Percentiles rank a stretch among this genome's conserved stretches.
Conservation (phyloP, 2,329 filamentous ascomycete genomes). For the Niveomyces coronatus region DNA sequence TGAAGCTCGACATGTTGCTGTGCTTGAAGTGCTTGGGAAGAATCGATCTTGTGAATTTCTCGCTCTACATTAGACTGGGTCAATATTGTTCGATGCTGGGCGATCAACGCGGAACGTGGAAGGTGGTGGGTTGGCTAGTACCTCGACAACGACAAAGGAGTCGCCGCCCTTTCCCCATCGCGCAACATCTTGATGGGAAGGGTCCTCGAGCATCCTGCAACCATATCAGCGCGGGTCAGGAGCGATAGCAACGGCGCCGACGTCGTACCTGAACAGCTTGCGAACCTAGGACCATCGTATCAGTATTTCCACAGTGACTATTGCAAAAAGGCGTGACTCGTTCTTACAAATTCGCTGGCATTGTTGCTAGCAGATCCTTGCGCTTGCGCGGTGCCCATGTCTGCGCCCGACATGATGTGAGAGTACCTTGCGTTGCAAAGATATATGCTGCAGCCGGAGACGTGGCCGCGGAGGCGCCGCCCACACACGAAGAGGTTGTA, state of each 20-base stretch:
- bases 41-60: conserved; percentile 96
- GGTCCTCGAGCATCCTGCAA: conserved; percentile 87
- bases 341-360: conserved; percentile 93
- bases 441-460: too few species aligned
- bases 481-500: conserved; percentile 3
- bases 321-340: neutral
- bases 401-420: conserved; percentile 24
- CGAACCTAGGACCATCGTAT: conserved; percentile 56
- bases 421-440: neutral
- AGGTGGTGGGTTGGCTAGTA: too few species aligned
- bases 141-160: conserved; percentile 95
- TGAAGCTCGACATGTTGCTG: conserved; percentile 96
- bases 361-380: conserved; percentile 66
- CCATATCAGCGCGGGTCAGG: conserved; percentile 15
- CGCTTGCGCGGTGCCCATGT: conserved; percentile 23
- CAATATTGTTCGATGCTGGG: too few species aligned
- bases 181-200: conserved; percentile 83
- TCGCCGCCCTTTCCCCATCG: conserved; percentile 92
- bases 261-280: conserved; percentile 87
- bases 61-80: too few species aligned
- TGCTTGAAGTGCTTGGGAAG: conserved; percentile 98
- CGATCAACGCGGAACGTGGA: too few species aligned
- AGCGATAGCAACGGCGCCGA: conserved; percentile 11
- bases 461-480: conserved; percentile 4
- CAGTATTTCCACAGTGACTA: conserved; percentile 14